These are phyloP conservation scores for Venturia effusa DNA, from an alignment of 2,329 filamentous ascomycete genomes.

Conservation along the genomic window DNA sequence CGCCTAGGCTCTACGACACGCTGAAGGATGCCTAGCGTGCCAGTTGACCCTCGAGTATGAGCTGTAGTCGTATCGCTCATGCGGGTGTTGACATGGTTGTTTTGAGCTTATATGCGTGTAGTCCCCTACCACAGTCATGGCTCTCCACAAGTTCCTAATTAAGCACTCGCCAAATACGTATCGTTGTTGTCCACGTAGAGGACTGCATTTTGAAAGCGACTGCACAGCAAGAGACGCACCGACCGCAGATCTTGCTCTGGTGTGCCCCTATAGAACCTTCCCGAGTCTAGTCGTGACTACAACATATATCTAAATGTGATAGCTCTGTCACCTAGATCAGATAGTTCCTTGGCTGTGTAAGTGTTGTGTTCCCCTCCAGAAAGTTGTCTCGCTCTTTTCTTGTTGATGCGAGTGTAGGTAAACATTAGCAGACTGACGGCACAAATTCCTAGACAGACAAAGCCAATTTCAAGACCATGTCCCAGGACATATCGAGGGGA, in stretches of 20 bases:
- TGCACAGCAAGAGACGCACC: background rate
- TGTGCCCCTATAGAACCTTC: no score
- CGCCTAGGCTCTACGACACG: no score
- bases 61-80: background rate
- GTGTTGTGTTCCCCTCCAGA: conserved; percentile 25
- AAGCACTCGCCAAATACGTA: no score
- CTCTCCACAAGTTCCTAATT: no score
- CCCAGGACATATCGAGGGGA: conserved; percentile 40
- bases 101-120: background rate
- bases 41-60: no score
- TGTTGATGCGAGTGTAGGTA: conserved; percentile 49
- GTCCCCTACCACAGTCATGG: no score
- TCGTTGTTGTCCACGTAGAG: background rate
- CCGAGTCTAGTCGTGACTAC: no score
- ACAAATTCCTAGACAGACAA: conserved; percentile 36
- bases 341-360: conserved; percentile 43
- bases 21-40: no score
- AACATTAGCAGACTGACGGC: conserved; percentile 34
- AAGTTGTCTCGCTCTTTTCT: conserved; percentile 34
- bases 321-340: conserved; percentile 49
- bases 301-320: conserved; percentile 53
- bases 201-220: background rate
- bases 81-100: background rate
- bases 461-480: conserved; percentile 40
- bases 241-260: no score